Base-by-base conservation (phyloP, 169 alveolate species). In the Amoebophrya sp. region DNA sequence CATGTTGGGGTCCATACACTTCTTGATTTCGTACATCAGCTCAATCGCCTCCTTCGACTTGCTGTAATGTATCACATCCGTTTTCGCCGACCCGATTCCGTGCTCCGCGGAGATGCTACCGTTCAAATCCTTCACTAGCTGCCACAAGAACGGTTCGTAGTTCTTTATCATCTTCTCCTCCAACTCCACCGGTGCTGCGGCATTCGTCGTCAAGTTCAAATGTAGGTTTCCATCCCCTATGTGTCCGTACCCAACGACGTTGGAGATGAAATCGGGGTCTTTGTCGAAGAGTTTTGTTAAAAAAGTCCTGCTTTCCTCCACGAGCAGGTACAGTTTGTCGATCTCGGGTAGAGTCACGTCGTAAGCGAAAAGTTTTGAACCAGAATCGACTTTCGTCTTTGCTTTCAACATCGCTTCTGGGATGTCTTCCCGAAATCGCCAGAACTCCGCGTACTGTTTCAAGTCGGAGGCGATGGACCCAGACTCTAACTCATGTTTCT, bases 31-130 rank as follows among this genome's bases (percentile, higher is more conserved):
- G 54, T 89, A 54, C 96, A 96, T 95, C 33, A 77, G 93, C 14
- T 93, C 92, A 23, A 95, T 92, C 90, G 92, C 93, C 35, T 91
- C 93, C 33, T 83, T 40, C 25, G 93, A 89, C 66, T 94, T 95
- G 29, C 93, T 77, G 39, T 91, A 90, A n/a, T 89, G 40, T 29
- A 96, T 90, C 47, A 93, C 92, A 33, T 89, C 35, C 14, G 93
- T 88, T 88, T 96, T 96, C 40, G 89, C 77, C 39, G 53, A 40
- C 12, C 97, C 97, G 7, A 96, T 91, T 0, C 97, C 97, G 93
- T 96, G 97, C 92, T 96, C 97, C 25, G 97, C 97, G 92, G 95
- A 91, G 7, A 96, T 94, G 40, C 96, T 93, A 53, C 97, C 97
- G 39, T 93, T 93, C 25, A 55, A 29, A 14, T 92, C 91, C 66